Base-by-base conservation (phyloP, 306 rosid species). In the Crotalaria pallida region DNA sequence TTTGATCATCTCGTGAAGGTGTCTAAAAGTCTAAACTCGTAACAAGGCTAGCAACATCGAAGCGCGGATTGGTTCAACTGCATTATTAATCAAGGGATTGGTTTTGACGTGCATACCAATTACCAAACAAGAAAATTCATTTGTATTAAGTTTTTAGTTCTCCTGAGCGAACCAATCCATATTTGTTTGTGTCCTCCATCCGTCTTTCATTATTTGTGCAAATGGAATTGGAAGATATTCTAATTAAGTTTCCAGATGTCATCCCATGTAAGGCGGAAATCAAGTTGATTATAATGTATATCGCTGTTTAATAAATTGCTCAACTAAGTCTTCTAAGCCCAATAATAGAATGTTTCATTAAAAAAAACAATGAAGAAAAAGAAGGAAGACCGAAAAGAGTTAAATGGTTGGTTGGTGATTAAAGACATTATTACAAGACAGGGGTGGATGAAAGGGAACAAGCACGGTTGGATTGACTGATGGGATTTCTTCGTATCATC, bases 41-140 rank as follows among this genome's bases (percentile, higher is more conserved):
- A 21, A 17, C 41, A 49, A 26, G 52, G 65, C 15, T 56, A 74
- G 17, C 16, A 2, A 58, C 48, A 53, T 19, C 11, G 58, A 44
- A 52, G 18, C 58, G 34, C 55, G 7, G 60, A 58, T 66, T 41
- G 62, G 81, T 69, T 69, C 63, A 49, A 48, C 38, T 61, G 52
- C 31, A n/a, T n/a, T 8, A 75, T 27, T 40, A 18, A 29, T 15
- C 17, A 18, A 18, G 59, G 38, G 76, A 52, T 53, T 62, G 3
- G 6, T 53, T 63, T 64, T 63, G 77, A 77, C 73, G 68, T 77
- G 77, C 72, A 36, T 45, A 53, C 67, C 77, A 77, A 64, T 36
- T 45, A 53, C 67, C 77, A 77, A 64, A 74, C 36, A 36, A 24
- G 8, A 3, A 62, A 38, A 26, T 6, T 26, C 13, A n/a, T n/a